A percentile compares a stretch with the other conserved stretches of the same genome.
These are phyloP conservation scores for Vitis rotundifolia DNA, from an alignment of 164 flowering plant genomes.

Conservation along the genomic window DNA sequence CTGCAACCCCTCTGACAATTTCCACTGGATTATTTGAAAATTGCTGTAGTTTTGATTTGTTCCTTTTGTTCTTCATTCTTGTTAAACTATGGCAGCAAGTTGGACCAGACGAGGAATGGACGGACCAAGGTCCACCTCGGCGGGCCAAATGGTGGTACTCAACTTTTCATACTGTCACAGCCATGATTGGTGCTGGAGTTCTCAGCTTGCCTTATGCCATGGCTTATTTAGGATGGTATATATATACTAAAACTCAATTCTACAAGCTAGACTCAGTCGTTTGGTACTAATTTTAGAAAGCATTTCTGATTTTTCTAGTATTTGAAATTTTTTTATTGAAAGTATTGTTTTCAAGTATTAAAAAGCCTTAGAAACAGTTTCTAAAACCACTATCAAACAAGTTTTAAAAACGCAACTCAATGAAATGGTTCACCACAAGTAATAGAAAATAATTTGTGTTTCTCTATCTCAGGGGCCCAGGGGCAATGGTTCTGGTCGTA, in stretches of 20 bases:
- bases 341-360: too few relatives aligned
- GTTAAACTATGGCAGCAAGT: slow-evolving; percentile 39
- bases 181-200: slow-evolving; percentile 98
- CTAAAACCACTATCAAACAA: too few relatives aligned
- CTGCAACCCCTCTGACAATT: neutral
- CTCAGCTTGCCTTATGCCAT: slow-evolving; percentile 91
- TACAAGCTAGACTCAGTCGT: too few relatives aligned
- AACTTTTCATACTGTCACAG: slow-evolving; percentile 82
- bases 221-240: slow-evolving; percentile 88
- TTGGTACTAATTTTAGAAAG: neutral
- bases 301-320: neutral
- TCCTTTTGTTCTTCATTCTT: neutral
- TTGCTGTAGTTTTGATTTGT: too few relatives aligned
- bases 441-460: neutral
- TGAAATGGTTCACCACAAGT: too few relatives aligned
- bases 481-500: slow-evolving; percentile 50
- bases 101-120: slow-evolving; percentile 35
- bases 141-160: slow-evolving; percentile 93
- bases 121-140: slow-evolving; percentile 48
- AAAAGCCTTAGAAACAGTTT: too few relatives aligned
- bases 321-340: too few relatives aligned
- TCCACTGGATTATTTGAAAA: neutral
- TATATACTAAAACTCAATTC: neutral
- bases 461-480: slow-evolving; percentile 71
- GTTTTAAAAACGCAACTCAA: too few relatives aligned